Conservation (phyloP, 352 stramenopile species). For the Globisporangium rhizosaccharum region DNA sequence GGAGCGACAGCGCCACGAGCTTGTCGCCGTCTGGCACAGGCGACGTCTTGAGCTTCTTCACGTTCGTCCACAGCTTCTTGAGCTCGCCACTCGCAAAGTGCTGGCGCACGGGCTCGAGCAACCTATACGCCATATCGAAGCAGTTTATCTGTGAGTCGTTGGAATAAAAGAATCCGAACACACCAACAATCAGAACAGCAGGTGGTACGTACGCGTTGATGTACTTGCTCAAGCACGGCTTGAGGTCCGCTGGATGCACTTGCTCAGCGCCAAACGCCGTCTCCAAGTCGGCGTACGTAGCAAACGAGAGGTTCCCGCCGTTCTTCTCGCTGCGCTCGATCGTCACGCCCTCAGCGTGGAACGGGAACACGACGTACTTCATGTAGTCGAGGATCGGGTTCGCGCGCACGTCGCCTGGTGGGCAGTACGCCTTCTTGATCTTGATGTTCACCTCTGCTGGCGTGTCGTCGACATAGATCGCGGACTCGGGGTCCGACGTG, state of each 20-base stretch:
- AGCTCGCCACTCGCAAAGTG: conserved; percentile 94
- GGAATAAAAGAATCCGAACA: not conserved
- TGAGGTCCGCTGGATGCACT: conserved; percentile 96
- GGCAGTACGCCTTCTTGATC: conserved; percentile 99
- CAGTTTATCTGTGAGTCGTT: no score
- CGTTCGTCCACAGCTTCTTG: conserved; percentile 94
- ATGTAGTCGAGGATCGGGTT: conserved; percentile 98
- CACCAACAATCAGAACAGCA: not conserved
- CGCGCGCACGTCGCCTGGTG: conserved; percentile 73
- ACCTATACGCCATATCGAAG: conserved; percentile 8
- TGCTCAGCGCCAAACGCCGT: conserved; percentile 88
- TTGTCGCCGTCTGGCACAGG: conserved; percentile 62
- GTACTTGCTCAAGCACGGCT: conserved; percentile 89
- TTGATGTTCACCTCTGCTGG: conserved; percentile 94
- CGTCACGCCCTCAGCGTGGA: conserved; percentile 59
- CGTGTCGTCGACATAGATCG: conserved; percentile 98
- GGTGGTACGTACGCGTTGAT: conserved; percentile 77
- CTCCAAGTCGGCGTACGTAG: conserved; percentile 87
- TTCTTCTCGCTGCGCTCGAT: conserved; percentile 84
- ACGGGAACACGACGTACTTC: conserved; percentile 93
- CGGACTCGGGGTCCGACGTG: conserved; percentile 96
- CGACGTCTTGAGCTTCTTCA: conserved; percentile 86
- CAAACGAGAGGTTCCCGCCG: conserved; percentile 85
- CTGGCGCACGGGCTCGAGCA: conserved; percentile 94
- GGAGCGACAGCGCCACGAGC: conserved; percentile 55